Evolutionary conservation across 108 stramenopile species (phyloP).

Genomic region (Fistulifera solaris): DNA sequence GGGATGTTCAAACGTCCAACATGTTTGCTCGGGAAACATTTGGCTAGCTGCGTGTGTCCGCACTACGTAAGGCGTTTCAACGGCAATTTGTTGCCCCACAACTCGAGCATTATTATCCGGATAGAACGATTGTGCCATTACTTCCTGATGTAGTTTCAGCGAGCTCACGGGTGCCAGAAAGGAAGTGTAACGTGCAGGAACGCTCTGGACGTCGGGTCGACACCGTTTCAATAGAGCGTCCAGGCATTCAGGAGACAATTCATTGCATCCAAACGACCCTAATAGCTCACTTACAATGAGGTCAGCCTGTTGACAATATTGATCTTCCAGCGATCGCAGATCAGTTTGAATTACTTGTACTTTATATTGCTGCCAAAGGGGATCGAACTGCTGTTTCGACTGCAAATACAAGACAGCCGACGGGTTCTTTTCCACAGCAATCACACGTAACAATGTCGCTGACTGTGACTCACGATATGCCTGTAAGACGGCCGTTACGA

Average conservation of each 20-base stretch:
- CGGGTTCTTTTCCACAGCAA: conserved; percentile 94
- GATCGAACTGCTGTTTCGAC: conserved; percentile 47
- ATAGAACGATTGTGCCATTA: conserved; percentile 44
- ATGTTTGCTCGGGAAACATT: conserved; percentile 66
- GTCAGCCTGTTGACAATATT: conserved; percentile 52
- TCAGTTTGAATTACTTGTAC: conserved; percentile 88
- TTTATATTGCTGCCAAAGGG: conserved; percentile 48
- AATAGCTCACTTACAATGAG: conserved; percentile 94
- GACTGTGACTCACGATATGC: conserved; percentile 29
- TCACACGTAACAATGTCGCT: conserved; percentile 25
- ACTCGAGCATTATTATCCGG: conserved; percentile 17
- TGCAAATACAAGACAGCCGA: conserved; percentile 93
- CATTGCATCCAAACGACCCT: conserved; percentile 97
- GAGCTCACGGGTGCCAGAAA: conserved; percentile 89
- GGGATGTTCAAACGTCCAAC: conserved; percentile 67
- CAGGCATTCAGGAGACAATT: conserved; percentile 96
- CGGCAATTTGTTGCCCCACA: conserved; percentile 55
- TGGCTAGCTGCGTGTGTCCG: conserved; percentile 86
- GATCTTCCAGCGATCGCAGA: conserved; percentile 55
- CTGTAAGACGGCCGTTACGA: conserved; percentile 74
- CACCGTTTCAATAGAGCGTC: conserved; percentile 68
- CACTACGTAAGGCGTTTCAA: conserved; percentile 96
- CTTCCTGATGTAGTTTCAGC: conserved; percentile 78
- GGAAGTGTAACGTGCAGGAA: conserved; percentile 82
- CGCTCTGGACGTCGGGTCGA: conserved; percentile 14